Conservation (phyloP, 2,329 filamentous ascomycete genomes). For the Claviceps digitariae region DNA sequence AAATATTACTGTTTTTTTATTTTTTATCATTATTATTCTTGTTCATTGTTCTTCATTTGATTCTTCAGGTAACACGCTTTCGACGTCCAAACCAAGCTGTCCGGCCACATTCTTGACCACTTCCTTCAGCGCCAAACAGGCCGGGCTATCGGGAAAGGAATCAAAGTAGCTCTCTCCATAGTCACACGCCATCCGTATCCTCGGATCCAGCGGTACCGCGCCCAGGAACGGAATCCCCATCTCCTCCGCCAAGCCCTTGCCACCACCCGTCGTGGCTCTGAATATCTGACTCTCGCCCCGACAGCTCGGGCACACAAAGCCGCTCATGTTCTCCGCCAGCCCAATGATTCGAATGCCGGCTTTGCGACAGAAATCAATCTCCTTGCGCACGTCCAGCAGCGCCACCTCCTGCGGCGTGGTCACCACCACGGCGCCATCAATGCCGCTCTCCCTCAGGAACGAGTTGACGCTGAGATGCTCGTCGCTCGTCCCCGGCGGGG, state of each 20-base stretch:
- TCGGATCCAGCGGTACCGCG: slow-evolving; percentile 77
- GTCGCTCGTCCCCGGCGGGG: slow-evolving; percentile 86
- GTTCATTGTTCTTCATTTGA: no score
- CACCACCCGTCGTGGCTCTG: slow-evolving; percentile 79
- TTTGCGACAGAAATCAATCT: slow-evolving; percentile 95
- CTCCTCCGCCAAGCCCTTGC: slow-evolving; percentile 64
- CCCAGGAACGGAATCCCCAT: slow-evolving; percentile 82
- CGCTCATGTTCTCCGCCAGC: slow-evolving; percentile 94
- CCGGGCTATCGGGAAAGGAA: slow-evolving; percentile 82
- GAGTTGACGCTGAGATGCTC: slow-evolving; percentile 92
- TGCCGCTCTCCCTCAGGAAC: slow-evolving; percentile 78
- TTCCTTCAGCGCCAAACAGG: slow-evolving; percentile 64
- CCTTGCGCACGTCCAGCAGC: slow-evolving; percentile 85
- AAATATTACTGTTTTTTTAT: not conserved
- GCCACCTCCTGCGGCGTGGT: slow-evolving; percentile 93
- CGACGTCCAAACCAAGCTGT: slow-evolving; percentile 49
- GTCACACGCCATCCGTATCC: slow-evolving; percentile 93
- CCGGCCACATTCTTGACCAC: slow-evolving; percentile 64
- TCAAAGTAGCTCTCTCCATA: slow-evolving; percentile 97
- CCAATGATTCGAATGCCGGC: slow-evolving; percentile 81
- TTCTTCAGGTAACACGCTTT: slow-evolving; percentile 34
- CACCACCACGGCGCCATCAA: slow-evolving; percentile 85
- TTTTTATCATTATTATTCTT: slow-evolving; percentile 9
- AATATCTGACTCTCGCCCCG: slow-evolving; percentile 76
- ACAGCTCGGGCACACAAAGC: slow-evolving; percentile 92